phyloP scores from a whole-genome alignment of 1,139 yeast species.

The Yamadazyma mexicana region DNA sequence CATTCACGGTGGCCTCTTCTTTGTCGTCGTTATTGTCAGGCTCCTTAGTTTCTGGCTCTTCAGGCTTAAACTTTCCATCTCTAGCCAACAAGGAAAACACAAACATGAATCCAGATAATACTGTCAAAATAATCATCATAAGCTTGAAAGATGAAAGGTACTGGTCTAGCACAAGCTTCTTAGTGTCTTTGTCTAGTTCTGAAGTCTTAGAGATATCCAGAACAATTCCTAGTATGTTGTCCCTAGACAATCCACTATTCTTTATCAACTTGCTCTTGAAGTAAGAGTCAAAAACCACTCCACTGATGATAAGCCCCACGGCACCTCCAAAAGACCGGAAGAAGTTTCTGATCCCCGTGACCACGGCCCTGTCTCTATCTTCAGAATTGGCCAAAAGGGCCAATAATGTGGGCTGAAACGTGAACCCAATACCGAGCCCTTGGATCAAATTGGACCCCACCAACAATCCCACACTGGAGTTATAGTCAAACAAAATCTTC shows the following conservation, averaged over 20 bases:
- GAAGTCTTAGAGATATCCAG: neutral
- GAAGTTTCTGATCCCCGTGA: slow-evolving; percentile 53
- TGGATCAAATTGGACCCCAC: slow-evolving; percentile 36
- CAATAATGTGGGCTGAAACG: slow-evolving; percentile 56
- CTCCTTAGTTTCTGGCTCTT: neutral
- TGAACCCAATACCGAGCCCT: slow-evolving; percentile 52
- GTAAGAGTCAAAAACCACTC: slow-evolving; percentile 10
- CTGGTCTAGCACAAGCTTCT: neutral
- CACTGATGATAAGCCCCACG: slow-evolving; percentile 46
- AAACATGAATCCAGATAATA: slow-evolving; percentile 15
- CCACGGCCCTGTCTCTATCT: slow-evolving; percentile 51
- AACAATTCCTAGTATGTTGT: neutral
- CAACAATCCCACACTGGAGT: slow-evolving; percentile 30
- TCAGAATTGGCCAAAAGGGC: slow-evolving; percentile 51
- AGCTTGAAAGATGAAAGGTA: slow-evolving; percentile 9
- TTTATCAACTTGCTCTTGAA: slow-evolving; percentile 5
- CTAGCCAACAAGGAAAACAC: slow-evolving; percentile 12
- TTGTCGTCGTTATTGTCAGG: neutral
- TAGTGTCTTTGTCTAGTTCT: neutral
- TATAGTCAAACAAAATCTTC: slow-evolving; percentile 30
- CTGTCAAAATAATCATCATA: slow-evolving; percentile 13
- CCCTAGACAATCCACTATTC: neutral
- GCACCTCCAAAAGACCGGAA: slow-evolving; percentile 55
- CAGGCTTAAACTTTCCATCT: slow-evolving; percentile 8
- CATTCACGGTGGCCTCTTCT: too few species aligned